Evolutionary conservation across 345 rosid species (phyloP).

Genomic region (Toxicodendron radicans): DNA sequence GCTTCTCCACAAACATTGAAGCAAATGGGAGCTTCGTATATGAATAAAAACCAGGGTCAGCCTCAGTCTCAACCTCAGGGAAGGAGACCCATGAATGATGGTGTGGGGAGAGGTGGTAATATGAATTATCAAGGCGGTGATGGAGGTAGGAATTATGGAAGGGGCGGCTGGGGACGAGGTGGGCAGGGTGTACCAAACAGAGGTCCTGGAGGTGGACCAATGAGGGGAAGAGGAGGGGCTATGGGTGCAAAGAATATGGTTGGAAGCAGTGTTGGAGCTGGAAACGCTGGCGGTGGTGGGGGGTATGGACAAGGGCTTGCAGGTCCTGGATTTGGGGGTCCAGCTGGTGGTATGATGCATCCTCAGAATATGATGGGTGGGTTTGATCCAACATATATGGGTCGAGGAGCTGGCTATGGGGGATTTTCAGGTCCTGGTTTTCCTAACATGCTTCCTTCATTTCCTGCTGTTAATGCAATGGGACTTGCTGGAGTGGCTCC

Average conservation of each 20-base stretch:
- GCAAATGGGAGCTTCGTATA: constrained; percentile 77
- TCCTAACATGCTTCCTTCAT: constrained; percentile 77
- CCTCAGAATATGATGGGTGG: constrained; percentile 82
- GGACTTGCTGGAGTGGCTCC: constrained; percentile 88
- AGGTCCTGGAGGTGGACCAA: constrained; percentile 63
- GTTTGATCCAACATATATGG: constrained; percentile 81
- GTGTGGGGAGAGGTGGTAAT: constrained; percentile 64
- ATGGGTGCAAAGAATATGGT: constrained; percentile 59
- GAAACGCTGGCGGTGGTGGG: constrained; percentile 51
- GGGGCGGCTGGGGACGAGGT: constrained; percentile 79
- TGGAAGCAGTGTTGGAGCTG: constrained; percentile 39
- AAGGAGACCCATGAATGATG: constrained; percentile 71
- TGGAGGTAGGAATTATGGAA: constrained; percentile 67
- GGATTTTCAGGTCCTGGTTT: constrained; percentile 73
- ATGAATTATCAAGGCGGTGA: constrained; percentile 71
- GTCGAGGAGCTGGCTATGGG: constrained; percentile 75
- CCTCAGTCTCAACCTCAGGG: constrained; percentile 64
- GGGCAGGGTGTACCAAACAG: constrained; percentile 61
- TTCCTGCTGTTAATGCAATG: constrained; percentile 73
- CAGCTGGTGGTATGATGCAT: constrained; percentile 66
- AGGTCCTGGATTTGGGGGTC: constrained; percentile 71
- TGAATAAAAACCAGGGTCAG: constrained; percentile 63
- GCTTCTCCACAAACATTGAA: constrained; percentile 80
- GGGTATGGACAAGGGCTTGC: constrained; percentile 70
- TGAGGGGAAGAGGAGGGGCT: constrained; percentile 63